These are phyloP conservation scores for Aristolochia contorta DNA, from an alignment of 164 flowering plant genomes.

Conservation along the genomic window DNA sequence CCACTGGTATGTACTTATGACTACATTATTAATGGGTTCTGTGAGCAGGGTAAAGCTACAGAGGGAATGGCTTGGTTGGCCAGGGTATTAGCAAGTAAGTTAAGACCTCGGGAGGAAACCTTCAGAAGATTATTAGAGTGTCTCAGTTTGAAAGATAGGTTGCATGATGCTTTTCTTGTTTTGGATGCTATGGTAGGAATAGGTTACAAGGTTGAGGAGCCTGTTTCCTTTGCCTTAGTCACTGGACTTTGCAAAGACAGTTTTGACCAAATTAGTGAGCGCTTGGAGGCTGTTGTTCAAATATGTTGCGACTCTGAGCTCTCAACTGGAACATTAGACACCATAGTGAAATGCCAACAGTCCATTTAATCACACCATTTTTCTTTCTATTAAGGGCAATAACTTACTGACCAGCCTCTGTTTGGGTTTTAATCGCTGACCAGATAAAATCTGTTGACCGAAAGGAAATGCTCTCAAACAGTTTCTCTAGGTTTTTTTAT, in stretches of 20 bases:
- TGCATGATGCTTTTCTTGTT: constrained; percentile 39
- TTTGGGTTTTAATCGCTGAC: too few species aligned
- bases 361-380: too few species aligned
- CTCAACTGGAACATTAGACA: not conserved
- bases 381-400: too few species aligned
- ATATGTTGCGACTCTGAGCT: constrained; percentile 6
- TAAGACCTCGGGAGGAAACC: constrained; percentile 32
- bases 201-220: constrained; percentile 23
- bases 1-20: constrained; percentile 24
- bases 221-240: constrained; percentile 16
- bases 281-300: constrained; percentile 20
- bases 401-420: too few species aligned
- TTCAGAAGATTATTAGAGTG: constrained; percentile 29
- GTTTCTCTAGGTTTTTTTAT: too few species aligned
- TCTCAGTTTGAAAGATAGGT: constrained; percentile 21
- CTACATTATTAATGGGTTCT: constrained; percentile 34
- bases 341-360: too few species aligned
- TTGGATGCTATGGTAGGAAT: constrained; percentile 28
- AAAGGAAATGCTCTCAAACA: too few species aligned
- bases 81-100: constrained; percentile 25
- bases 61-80: constrained; percentile 44
- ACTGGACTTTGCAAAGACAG: constrained; percentile 19
- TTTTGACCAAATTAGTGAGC: constrained; percentile 13
- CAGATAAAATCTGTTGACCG: too few species aligned
- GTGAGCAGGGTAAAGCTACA: constrained; percentile 20